Evolutionary conservation across 2,329 filamentous ascomycete genomes (phyloP).

Genomic region (Alternaria sp.): DNA sequence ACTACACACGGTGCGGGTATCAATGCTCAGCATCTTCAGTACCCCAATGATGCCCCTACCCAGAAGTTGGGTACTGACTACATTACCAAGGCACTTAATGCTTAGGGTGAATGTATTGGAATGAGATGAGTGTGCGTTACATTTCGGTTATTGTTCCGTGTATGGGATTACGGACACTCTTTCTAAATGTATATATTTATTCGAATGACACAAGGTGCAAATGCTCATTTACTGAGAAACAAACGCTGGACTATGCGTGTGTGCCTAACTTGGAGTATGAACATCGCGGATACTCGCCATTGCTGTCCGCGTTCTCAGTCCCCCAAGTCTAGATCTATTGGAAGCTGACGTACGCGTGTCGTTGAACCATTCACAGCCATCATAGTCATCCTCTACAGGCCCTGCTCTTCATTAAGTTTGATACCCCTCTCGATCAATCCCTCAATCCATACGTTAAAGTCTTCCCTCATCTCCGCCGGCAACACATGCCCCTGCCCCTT

Average conservation of each 20-base stretch:
- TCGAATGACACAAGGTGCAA: neutral
- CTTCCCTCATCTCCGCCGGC: slow-evolving; percentile 72
- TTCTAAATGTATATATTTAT: neutral
- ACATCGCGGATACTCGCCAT: neutral
- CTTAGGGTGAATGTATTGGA: neutral
- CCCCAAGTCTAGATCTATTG: neutral
- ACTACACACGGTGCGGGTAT: slow-evolving; percentile 44
- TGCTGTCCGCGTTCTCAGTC: neutral
- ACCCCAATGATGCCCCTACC: slow-evolving; percentile 32
- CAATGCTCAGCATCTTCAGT: slow-evolving; percentile 42
- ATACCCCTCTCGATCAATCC: slow-evolving; percentile 64
- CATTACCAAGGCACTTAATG: neutral
- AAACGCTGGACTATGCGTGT: neutral
- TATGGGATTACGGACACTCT: too few relatives aligned
- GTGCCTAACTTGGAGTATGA: neutral
- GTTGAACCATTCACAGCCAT: neutral
- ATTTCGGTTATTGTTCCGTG: slow-evolving; percentile 10
- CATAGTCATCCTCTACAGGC: neutral
- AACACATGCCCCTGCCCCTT: slow-evolving; percentile 79
- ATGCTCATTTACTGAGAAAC: neutral
- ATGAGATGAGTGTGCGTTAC: neutral
- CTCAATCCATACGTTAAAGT: slow-evolving; percentile 72
- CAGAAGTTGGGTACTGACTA: slow-evolving; percentile 34
- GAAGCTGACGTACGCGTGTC: neutral
- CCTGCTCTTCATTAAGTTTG: slow-evolving; percentile 51